Evolutionary conservation across 2,329 filamentous ascomycete species (phyloP), one percentile per base, ranked within the genome.

Genomic region (Sordariomycetes sp.): DNA sequence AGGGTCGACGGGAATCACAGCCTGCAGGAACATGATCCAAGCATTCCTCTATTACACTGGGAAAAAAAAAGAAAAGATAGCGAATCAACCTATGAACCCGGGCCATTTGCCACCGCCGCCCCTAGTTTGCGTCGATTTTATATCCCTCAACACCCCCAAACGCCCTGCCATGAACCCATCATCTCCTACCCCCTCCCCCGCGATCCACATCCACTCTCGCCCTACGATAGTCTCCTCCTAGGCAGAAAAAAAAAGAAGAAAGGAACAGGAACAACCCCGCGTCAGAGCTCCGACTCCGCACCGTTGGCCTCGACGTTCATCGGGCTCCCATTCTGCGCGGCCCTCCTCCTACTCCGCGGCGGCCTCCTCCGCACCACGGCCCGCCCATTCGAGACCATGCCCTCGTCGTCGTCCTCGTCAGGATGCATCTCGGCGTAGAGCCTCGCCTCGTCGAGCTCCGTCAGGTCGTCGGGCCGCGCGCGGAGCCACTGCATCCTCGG

Each of bases 401-500:
- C 50, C 56, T 53, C 80, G 17, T 82, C 80, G 20, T 81, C 78
- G n/a, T 85, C 80, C 25, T 74, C 76, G 52, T 82, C 79, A 2
- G 72, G 74, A 61, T 81, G 74, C 53, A 79, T 74, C 59, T 76
- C 74, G 25, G 74, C 76, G 62, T 76, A 81, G 8, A 72, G 69
- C 12, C 76, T 73, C n/a, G 80, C 77, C 72, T 99, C 94, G 67
- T 99, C 90, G 54, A 97, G 76, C 64, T 95, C 88, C 51, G 78
- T 84, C 57, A 96, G 77, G 65, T 96, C 83, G 15, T 77, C 76
- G 0, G 94, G 94, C 67, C 90, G 87, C 71, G 87, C 85, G 63
- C 94, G 84, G 64, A 99, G 75, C 94, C 94, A 99, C 68, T 91
- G 90, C 94, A 99, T 99, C 60, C 94, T 81, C 13, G 94, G 94